Percentiles rank a stretch among this genome's conserved stretches.
phyloP scores from a whole-genome alignment of 331 rosid genomes.

The Quercus phellos region DNA sequence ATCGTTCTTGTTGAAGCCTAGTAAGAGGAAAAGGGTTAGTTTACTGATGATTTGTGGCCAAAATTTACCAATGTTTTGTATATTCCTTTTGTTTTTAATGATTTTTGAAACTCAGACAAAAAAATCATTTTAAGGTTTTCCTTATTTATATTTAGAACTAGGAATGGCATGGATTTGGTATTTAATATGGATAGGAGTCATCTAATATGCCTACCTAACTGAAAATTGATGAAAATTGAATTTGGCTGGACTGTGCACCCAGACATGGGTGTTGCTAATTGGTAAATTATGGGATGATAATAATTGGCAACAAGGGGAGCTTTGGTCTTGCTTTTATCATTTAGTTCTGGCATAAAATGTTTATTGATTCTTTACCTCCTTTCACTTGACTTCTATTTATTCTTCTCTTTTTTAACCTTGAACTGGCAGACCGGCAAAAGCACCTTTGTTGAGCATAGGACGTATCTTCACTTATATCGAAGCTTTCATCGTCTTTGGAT shows the following conservation, averaged over 20 bases:
- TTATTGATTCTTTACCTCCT: conserved; percentile 1
- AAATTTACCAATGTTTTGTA: neutral
- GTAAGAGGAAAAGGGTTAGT: conserved; percentile 69
- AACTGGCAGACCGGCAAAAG: conserved; percentile 84
- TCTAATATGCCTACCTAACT: neutral
- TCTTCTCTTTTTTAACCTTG: neutral
- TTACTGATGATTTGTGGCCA: conserved; percentile 14
- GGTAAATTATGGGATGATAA: neutral
- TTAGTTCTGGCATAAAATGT: neutral
- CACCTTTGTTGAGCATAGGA: conserved; percentile 93
- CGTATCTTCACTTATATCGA: conserved; percentile 81
- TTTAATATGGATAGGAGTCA: neutral
- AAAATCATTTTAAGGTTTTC: neutral
- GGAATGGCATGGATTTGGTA: neutral
- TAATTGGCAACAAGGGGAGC: neutral
- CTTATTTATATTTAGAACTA: neutral
- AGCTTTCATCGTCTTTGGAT: conserved; percentile 99
- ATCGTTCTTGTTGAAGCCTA: conserved; percentile 54
- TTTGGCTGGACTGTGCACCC: neutral
- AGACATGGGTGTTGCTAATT: neutral
- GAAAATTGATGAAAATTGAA: neutral
- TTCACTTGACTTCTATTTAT: neutral
- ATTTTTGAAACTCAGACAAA: neutral
- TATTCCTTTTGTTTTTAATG: neutral
- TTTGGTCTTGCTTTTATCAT: neutral